phyloP scores from a whole-genome alignment of 768 basidiomycete species.

The button mushroom (Agaricus bisporus) region DNA sequence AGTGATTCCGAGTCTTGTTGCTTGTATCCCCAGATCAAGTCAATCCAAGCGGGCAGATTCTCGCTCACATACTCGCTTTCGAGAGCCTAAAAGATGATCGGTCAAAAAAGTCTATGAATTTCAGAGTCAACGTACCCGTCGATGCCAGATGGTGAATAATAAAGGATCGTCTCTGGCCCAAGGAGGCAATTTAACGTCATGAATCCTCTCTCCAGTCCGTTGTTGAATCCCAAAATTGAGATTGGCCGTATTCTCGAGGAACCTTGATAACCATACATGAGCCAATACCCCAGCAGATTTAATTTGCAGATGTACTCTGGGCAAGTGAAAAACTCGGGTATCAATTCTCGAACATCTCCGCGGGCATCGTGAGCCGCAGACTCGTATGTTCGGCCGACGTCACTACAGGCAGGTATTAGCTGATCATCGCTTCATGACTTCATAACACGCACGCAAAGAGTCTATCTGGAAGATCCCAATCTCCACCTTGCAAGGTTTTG shows the following conservation, averaged over 20 bases:
- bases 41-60: conserved; percentile 84
- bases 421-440: too few relatives aligned
- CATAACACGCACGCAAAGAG: conserved; percentile 52
- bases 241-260: conserved; percentile 74
- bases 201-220: conserved; percentile 70
- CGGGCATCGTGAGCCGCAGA: conserved; percentile 83
- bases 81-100: conserved; percentile 52
- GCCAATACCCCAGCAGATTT: not conserved
- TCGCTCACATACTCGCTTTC: conserved; percentile 87
- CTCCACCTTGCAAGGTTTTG: conserved; percentile 88
- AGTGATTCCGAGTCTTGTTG: conserved; percentile 71
- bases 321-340: conserved; percentile 83
- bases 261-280: conserved; percentile 37
- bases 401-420: conserved; percentile 32
- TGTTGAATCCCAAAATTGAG: conserved; percentile 77
- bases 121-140: conserved; percentile 42
- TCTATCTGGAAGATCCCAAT: conserved; percentile 90
- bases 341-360: conserved; percentile 90
- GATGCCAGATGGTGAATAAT: conserved; percentile 74
- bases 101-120: not conserved
- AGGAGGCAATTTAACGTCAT: conserved; percentile 83
- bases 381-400: conserved; percentile 73
- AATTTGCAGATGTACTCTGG: conserved; percentile 52
- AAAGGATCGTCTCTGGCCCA: conserved; percentile 87
- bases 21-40: conserved; percentile 87